A percentile compares a stretch with the other conserved stretches of the same genome.
Evolutionary conservation across 2,329 filamentous ascomycete species (phyloP).

Genomic region (Talaromyces sp.): DNA sequence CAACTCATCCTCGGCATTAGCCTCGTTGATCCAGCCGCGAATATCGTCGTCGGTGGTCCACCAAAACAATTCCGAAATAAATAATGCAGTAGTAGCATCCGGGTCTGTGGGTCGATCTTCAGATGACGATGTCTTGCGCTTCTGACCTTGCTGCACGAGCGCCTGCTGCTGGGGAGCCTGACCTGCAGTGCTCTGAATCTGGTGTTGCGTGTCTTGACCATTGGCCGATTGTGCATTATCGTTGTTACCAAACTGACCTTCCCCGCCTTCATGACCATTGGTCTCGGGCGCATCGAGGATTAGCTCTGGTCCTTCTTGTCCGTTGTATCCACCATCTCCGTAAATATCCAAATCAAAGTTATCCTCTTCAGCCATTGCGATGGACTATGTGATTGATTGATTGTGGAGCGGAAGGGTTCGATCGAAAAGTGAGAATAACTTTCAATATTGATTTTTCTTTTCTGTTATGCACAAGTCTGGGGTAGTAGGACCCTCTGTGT

Average conservation of each 20-base stretch:
- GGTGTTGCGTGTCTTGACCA: slow-evolving; percentile 21
- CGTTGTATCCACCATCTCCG: slow-evolving; percentile 55
- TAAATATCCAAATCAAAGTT: slow-evolving; percentile 71
- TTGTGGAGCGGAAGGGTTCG: slow-evolving; percentile 21
- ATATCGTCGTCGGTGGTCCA: slow-evolving; percentile 97
- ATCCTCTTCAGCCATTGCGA: slow-evolving; percentile 56
- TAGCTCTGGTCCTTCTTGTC: slow-evolving; percentile 39
- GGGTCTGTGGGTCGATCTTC: slow-evolving; percentile 57
- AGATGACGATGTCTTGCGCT: slow-evolving; percentile 52
- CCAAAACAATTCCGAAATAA: slow-evolving; percentile 90
- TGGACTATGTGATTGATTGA: slow-evolving; percentile 21
- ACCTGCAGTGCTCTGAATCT: slow-evolving; percentile 19
- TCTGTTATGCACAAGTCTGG: slow-evolving; percentile 39
- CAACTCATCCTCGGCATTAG: slow-evolving; percentile 77
- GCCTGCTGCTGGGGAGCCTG: slow-evolving; percentile 44
- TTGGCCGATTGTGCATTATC: slow-evolving; percentile 27
- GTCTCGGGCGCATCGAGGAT: slow-evolving; percentile 38
- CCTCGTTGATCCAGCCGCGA: slow-evolving; percentile 76
- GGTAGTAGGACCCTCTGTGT: slow-evolving; percentile 19
- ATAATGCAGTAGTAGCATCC: slow-evolving; percentile 66
- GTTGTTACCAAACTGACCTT: slow-evolving; percentile 25
- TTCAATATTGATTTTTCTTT: slow-evolving; percentile 31
- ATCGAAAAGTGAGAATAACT: slow-evolving; percentile 27
- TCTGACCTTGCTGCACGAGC: slow-evolving; percentile 55
- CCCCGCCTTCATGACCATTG: slow-evolving; percentile 25